Base-by-base conservation (phyloP, 2,329 filamentous ascomycete genomes). In the Didymella pinodella region DNA sequence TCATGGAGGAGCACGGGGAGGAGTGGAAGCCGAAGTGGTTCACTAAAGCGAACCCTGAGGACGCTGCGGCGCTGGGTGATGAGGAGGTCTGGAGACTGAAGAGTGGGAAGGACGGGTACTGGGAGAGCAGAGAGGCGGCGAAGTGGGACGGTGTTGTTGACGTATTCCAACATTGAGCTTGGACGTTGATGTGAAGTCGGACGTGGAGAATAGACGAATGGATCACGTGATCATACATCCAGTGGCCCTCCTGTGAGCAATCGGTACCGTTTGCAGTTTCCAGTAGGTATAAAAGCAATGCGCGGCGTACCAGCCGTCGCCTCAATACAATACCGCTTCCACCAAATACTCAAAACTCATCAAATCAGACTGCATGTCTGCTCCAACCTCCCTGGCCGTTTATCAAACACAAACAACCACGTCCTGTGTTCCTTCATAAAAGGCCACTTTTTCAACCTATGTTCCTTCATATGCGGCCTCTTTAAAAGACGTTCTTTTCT, bases 81-180 rank as follows among this genome's bases (percentile, higher is more conserved):
- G 80, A 82, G 61, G 82, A 83, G 65, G 73, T 82, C n/a, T 84
- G 82, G 82, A 68, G 87, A 69, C 77, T 97, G 63, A 95, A 89
- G 80, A 82, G 82, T 2, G 92, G 93, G 20, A 93, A 90, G 77
- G 92, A 96, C 18, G 89, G 92, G 8, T 99, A 99, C 78, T 99
- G 95, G 95, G 93, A 97, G 73, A 89, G 92, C 78, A 85, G 94
- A 61, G 84, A 82, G 2, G 85, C 81, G 64, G 88, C 88, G 1
- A 81, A 81, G 55, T 97, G 91, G 92, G 77, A 77, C 8, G 82
- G 81, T 7, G 81, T 88, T 40, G 76, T 81, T 57, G 79, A 84
- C 54, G 83, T 89, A 47, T 86, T 88, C 71, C 76, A 82, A 59
- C 56, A 56, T 5, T 58, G 20, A 51, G 16, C 16, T 16, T 7